Conservation (phyloP, 2,329 filamentous ascomycete genomes). For the Exophiala oligosperma region DNA sequence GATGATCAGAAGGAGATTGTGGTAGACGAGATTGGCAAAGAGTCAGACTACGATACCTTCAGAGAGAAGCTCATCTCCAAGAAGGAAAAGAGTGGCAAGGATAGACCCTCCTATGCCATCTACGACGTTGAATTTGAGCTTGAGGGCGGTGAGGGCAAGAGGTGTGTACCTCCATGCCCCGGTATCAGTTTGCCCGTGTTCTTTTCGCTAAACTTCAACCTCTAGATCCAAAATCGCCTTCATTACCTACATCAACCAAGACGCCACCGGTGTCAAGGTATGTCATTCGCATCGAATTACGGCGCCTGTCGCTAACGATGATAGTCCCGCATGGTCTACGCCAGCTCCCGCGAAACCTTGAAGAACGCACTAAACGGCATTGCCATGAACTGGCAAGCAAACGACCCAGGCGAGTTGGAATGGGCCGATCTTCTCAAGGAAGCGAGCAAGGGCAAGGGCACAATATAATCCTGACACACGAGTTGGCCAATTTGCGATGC, state of each 20-base stretch:
- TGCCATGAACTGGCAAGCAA: slow-evolving; percentile 35
- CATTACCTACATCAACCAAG: slow-evolving; percentile 41
- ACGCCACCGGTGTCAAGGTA: slow-evolving; percentile 31
- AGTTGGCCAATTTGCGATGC: not conserved
- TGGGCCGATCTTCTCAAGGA: slow-evolving; percentile 36
- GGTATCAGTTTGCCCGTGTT: not conserved
- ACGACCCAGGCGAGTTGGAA: slow-evolving; percentile 36
- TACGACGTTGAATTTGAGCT: slow-evolving; percentile 53
- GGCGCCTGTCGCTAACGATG: slow-evolving; percentile 19
- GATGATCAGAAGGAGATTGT: slow-evolving; percentile 53
- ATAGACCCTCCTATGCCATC: slow-evolving; percentile 50
- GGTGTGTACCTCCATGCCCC: slow-evolving; percentile 35
- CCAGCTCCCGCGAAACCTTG: slow-evolving; percentile 49
- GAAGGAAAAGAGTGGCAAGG: slow-evolving; percentile 44
- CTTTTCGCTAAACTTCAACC: not conserved
- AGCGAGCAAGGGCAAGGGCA: slow-evolving; percentile 34
- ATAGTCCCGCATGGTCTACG: slow-evolving; percentile 52
- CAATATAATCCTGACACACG: slow-evolving; percentile 16
- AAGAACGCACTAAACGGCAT: slow-evolving; percentile 49
- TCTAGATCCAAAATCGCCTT: slow-evolving; percentile 52
- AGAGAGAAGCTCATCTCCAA: slow-evolving; percentile 45
- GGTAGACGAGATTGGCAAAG: slow-evolving; percentile 46
- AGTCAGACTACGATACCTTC: slow-evolving; percentile 50
- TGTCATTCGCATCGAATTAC: not conserved
- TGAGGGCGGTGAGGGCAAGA: slow-evolving; percentile 48